phyloP scores from a whole-genome alignment of 176 grass and related monocot species.

The Bolboschoenus planiculmis region DNA sequence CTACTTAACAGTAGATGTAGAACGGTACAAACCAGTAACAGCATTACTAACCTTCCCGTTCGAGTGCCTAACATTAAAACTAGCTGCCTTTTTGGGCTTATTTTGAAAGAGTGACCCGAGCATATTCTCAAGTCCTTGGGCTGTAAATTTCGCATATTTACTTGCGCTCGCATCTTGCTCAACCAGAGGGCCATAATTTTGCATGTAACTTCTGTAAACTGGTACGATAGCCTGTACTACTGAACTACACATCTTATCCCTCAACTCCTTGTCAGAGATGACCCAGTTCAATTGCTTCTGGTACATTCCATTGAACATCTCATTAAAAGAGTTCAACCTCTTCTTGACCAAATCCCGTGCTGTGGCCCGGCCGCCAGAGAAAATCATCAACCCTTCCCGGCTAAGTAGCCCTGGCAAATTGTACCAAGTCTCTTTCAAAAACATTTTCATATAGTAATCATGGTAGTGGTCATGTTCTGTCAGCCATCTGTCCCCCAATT shows the following conservation, averaged over 20 bases:
- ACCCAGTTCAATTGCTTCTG: conserved; percentile 68
- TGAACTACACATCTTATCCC: conserved; percentile 53
- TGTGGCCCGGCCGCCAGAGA: conserved; percentile 77
- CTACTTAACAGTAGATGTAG: conserved; percentile 63
- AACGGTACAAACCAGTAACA: conserved; percentile 48
- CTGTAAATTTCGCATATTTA: conserved; percentile 83
- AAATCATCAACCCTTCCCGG: conserved; percentile 76
- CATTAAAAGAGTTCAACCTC: conserved; percentile 82
- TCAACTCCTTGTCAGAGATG: conserved; percentile 73
- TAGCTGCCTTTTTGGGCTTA: conserved; percentile 43
- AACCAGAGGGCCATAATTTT: conserved; percentile 88
- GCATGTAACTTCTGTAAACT: conserved; percentile 88
- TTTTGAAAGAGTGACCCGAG: conserved; percentile 48
- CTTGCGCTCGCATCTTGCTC: conserved; percentile 63
- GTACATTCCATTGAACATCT: conserved; percentile 73
- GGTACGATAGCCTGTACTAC: conserved; percentile 77
- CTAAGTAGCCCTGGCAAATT: conserved; percentile 55
- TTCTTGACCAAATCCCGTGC: conserved; percentile 85
- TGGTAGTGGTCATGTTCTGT: conserved; percentile 76
- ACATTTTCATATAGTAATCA: conserved; percentile 51
- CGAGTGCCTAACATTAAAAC: conserved; percentile 65
- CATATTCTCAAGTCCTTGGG: conserved; percentile 75
- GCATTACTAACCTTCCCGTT: conserved; percentile 48
- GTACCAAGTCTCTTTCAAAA: conserved; percentile 82
- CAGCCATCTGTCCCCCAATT: conserved; percentile 63